Evolutionary conservation across 2,329 filamentous ascomycete species (phyloP).

Genomic region (Calonectria multiphialidica): DNA sequence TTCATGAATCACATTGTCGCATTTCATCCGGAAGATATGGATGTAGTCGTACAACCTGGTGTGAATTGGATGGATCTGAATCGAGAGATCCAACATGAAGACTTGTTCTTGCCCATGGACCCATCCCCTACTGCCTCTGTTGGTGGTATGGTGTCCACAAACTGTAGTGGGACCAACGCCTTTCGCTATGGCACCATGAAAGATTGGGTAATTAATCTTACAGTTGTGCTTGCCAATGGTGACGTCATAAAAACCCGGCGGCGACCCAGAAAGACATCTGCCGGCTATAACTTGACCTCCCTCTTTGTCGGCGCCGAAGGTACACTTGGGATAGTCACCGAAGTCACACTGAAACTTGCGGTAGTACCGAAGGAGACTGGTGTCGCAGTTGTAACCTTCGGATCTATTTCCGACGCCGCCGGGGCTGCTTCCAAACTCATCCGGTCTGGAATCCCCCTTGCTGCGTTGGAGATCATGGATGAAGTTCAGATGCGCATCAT

Average conservation of each 20-base stretch:
- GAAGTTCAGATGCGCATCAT: slow-evolving; percentile 79
- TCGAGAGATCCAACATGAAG: slow-evolving; percentile 74
- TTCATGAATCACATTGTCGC: slow-evolving; percentile 79
- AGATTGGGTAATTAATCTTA: slow-evolving; percentile 86
- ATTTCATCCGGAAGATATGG: slow-evolving; percentile 76
- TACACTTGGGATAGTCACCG: slow-evolving; percentile 84
- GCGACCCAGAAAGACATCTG: slow-evolving; percentile 81
- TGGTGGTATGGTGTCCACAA: slow-evolving; percentile 82
- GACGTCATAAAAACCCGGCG: slow-evolving; percentile 84
- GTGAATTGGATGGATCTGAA: slow-evolving; percentile 86
- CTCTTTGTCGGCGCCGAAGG: slow-evolving; percentile 86
- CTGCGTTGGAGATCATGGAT: slow-evolving; percentile 83
- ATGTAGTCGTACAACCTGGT: slow-evolving; percentile 78
- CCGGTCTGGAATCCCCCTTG: slow-evolving; percentile 78
- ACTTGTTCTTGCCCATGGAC: slow-evolving; percentile 87
- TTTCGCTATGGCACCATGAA: slow-evolving; percentile 90
- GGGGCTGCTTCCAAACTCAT: slow-evolving; percentile 80
- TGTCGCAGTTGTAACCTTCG: slow-evolving; percentile 72
- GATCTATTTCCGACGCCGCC: slow-evolving; percentile 70
- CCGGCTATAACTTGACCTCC: slow-evolving; percentile 85
- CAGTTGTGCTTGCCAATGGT: slow-evolving; percentile 85
- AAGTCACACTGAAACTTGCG: slow-evolving; percentile 82
- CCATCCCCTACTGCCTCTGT: slow-evolving; percentile 88
- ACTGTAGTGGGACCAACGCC: slow-evolving; percentile 79
- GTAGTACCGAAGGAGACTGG: slow-evolving; percentile 76